Conservation (phyloP, 768 basidiomycete species). For the Pisolithus tinctorius region DNA sequence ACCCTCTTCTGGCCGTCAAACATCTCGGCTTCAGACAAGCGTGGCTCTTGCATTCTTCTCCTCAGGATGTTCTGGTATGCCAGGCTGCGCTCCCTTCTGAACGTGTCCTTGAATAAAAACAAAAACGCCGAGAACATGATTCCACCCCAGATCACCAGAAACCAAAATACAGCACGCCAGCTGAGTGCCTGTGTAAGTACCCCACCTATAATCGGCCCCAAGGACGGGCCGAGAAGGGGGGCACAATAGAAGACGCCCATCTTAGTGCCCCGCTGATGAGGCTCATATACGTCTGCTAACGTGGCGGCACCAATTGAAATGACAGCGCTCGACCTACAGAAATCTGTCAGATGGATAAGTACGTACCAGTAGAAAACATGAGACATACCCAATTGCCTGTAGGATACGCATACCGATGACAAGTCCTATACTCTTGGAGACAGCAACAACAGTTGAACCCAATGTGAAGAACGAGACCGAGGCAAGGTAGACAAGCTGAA, state of each 20-base stretch:
- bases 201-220: slow-evolving; percentile 70
- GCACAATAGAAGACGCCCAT: slow-evolving; percentile 81
- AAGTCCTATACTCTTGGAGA: slow-evolving; percentile 46
- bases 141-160: slow-evolving; percentile 61
- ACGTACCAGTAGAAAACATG: neutral
- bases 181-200: slow-evolving; percentile 55
- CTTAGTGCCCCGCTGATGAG: slow-evolving; percentile 66
- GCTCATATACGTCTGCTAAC: slow-evolving; percentile 74
- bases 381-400: slow-evolving; percentile 55
- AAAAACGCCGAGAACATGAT: slow-evolving; percentile 50
- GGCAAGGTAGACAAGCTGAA: slow-evolving; percentile 47
- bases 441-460: slow-evolving; percentile 52
- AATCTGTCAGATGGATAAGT: neutral
- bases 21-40: slow-evolving; percentile 12
- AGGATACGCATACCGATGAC: slow-evolving; percentile 64
- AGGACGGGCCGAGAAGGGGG: slow-evolving; percentile 64
- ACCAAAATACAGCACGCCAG: slow-evolving; percentile 88
- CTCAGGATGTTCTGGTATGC: slow-evolving; percentile 67
- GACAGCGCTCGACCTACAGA: slow-evolving; percentile 54
- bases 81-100: slow-evolving; percentile 74
- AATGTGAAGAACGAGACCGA: slow-evolving; percentile 48
- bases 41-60: slow-evolving; percentile 27
- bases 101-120: slow-evolving; percentile 77
- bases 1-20: slow-evolving; percentile 3
- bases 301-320: slow-evolving; percentile 74